Percentiles rank a stretch among this genome's conserved stretches.
Evolutionary conservation across 1,284 basidiomycete genomes (phyloP).

Genomic region (Marasmius tenuissimus): DNA sequence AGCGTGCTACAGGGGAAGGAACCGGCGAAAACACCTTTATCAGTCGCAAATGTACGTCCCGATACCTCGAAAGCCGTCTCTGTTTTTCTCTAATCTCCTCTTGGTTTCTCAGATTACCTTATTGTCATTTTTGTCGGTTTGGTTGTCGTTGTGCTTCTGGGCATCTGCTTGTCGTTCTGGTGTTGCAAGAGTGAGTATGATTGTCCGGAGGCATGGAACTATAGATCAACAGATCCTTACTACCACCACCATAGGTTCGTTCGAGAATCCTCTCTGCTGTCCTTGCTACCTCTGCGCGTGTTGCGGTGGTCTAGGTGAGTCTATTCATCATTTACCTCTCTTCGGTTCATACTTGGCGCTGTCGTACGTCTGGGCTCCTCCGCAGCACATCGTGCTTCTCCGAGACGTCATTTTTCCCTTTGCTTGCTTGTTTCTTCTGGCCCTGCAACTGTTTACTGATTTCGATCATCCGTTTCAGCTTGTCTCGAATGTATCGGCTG

Average conservation of each 20-base stretch:
- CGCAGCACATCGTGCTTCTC: conserved; percentile 13
- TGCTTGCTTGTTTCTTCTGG: not conserved
- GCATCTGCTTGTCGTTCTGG: conserved; percentile 55
- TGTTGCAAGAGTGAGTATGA: conserved; percentile 49
- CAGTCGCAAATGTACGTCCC: conserved; percentile 36
- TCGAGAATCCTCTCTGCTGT: conserved; percentile 60
- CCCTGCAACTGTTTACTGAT: not conserved
- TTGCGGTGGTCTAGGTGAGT: conserved; percentile 61
- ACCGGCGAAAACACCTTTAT: conserved; percentile 31
- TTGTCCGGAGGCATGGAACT: not conserved
- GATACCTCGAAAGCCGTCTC: not conserved
- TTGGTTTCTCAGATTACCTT: conserved; percentile 41
- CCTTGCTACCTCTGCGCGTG: conserved; percentile 67
- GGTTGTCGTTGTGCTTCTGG: conserved; percentile 47
- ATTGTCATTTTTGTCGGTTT: conserved; percentile 59
- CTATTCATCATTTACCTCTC: not conserved
- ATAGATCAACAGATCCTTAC: not conserved
- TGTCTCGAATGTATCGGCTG: conserved; percentile 58
- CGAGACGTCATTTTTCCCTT: not conserved
- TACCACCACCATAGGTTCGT: conserved; percentile 37
- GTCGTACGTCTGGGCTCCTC: not conserved
- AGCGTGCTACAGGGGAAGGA: conserved; percentile 26
- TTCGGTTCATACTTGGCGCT: not conserved
- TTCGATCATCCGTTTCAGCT: conserved; percentile 25
- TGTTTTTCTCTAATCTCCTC: not conserved